Base-by-base conservation (phyloP, 805 yeast genomes). In the Starmerella apis region DNA sequence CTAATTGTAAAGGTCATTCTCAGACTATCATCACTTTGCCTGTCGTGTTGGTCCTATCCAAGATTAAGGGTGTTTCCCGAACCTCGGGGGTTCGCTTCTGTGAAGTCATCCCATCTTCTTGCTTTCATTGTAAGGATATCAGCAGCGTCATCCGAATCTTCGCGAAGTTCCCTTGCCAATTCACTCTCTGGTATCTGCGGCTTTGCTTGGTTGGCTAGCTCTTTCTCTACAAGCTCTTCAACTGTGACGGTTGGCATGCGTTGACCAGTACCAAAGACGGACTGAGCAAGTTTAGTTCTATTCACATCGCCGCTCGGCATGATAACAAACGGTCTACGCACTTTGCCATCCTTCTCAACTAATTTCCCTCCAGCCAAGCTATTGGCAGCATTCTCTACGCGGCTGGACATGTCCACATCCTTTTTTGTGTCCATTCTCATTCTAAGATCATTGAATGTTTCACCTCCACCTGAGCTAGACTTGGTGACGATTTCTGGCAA, bases 61-160 rank as follows among this genome's bases (percentile, higher is more conserved):
- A 77, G 67, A 58, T 81, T 78, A 64, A 75, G 78, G 43, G 88
- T 86, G 63, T 90, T 90, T 10, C 98, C 98, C 50, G 88, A 80
- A 7, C 98, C 98, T 60, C 77, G 79, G 0, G 87, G 83, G 63
- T 86, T 79, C 3, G 78, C 77, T 55, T 92, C 98, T 42, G 80
- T 79, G 72, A 90, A 92, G 53, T 84, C 94, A 66, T 92, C 98
- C 97, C 97, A 92, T 37, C 77, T 75, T 50, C 98, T 73, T 49
- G 81, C 78, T 61, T 83, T 79, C 58, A 81, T 76, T 4, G 95
- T 87, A 56, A 79, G 81, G 28, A 60, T 60, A 57, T 83, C 86
- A n/a, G 69, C 73, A 20, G 74, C 80, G 23, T 72, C 69, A 54
- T 82, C 77, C 54, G 83, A 86, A 50, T 81, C 86, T 48, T 78